Percentiles rank a stretch among this genome's conserved stretches.
These are phyloP conservation scores for Pseudotulostoma volvatum DNA, from an alignment of 495 filamentous ascomycete genomes.

Conservation along the genomic window DNA sequence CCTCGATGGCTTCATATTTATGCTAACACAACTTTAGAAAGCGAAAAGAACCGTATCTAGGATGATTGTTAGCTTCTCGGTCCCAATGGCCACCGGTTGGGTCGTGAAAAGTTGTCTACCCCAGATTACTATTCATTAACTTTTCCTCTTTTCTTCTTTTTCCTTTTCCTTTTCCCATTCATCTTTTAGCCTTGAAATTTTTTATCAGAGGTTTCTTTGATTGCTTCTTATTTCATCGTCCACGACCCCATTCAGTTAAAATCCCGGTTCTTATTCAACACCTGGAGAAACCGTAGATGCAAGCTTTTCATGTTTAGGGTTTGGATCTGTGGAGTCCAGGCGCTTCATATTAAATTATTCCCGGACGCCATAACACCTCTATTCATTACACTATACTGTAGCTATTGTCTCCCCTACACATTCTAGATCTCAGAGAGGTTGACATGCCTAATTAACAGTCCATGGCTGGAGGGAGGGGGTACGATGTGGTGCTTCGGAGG, in stretches of 20 bases:
- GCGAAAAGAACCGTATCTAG: conserved; percentile 65
- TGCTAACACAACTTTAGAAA: conserved; percentile 38
- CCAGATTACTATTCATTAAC: too few relatives aligned
- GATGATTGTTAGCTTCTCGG: not conserved
- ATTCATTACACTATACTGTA: not conserved
- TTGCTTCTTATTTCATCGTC: conserved; percentile 9
- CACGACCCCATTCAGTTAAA: not conserved
- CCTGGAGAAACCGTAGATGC: too few relatives aligned
- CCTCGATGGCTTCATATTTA: too few relatives aligned
- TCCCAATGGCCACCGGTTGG: conserved; percentile 3
- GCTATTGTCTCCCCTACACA: not conserved
- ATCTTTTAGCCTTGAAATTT: conserved; percentile 18
- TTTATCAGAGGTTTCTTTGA: conserved; percentile 21
- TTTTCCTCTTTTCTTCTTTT: conserved; percentile 6
- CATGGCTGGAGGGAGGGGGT: conserved; percentile 16
- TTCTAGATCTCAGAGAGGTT: conserved; percentile 14
- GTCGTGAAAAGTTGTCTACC: conserved; percentile 2
- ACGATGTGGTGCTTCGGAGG: conserved; percentile 24
- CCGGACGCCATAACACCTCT: too few relatives aligned
- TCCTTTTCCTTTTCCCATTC: conserved; percentile 5
- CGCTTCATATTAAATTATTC: too few relatives aligned
- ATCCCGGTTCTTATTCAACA: not conserved
- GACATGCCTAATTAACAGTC: conserved; percentile 29
- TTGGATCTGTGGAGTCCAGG: too few relatives aligned
- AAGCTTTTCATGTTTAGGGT: too few relatives aligned